A percentile compares a stretch with the other conserved stretches of the same genome.
phyloP scores from a whole-genome alignment of 306 rosid species.

The Vigna reflexopilosa region DNA sequence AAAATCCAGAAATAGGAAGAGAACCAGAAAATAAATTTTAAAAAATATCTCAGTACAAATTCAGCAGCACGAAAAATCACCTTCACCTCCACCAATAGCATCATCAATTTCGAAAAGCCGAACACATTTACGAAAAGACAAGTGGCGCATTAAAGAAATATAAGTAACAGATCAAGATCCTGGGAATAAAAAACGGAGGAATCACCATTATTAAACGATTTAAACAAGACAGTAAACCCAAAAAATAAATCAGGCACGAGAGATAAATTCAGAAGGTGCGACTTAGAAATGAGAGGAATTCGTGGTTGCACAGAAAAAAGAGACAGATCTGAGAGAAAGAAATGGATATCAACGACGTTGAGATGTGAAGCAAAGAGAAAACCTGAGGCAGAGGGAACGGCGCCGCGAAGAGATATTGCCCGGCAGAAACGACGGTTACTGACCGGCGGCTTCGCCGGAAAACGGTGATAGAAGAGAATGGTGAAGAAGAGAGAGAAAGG shows the following conservation, averaged over 20 bases:
- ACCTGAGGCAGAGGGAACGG: slow-evolving; percentile 49
- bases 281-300: slow-evolving; percentile 24
- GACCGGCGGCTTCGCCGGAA: slow-evolving; percentile 62
- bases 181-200: background rate
- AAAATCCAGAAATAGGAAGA: slow-evolving; percentile 22
- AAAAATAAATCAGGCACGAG: background rate
- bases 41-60: slow-evolving; percentile 15
- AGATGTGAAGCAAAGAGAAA: slow-evolving; percentile 18
- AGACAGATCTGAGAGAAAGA: slow-evolving; percentile 63
- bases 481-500: slow-evolving; percentile 6
- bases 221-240: background rate
- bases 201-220: slow-evolving; percentile 9
- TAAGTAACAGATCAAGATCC: slow-evolving; percentile 65
- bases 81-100: slow-evolving; percentile 10
- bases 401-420: slow-evolving; percentile 17
- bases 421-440: slow-evolving; percentile 48
- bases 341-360: background rate
- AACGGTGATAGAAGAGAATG: slow-evolving; percentile 7
- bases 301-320: background rate
- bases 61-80: background rate
- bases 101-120: slow-evolving; percentile 1
- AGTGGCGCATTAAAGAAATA: slow-evolving; percentile 32
- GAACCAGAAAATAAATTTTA: background rate
- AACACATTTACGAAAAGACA: background rate
- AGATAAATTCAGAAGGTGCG: background rate